phyloP scores from a whole-genome alignment of 2,329 filamentous ascomycete genomes.

The Mycosphaerella sp. region DNA sequence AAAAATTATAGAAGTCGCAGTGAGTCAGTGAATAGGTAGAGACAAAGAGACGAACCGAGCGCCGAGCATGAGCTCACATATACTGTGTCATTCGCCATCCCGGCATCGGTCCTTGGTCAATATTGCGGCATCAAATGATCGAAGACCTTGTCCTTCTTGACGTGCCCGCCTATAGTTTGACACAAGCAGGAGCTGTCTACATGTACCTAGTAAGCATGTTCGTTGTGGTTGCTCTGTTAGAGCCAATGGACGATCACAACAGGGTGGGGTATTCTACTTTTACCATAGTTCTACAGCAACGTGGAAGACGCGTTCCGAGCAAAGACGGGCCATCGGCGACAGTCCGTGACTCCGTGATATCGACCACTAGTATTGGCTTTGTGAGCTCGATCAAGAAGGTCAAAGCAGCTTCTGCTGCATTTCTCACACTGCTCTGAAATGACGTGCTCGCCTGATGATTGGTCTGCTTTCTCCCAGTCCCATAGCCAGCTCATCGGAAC shows the following conservation, averaged over 20 bases:
- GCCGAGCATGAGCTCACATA: conserved; percentile 13
- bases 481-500: background rate
- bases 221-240: conserved; percentile 1
- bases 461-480: background rate
- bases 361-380: background rate
- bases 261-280: background rate
- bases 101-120: conserved; percentile 17
- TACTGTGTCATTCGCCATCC: conserved; percentile 15
- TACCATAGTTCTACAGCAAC: conserved; percentile 1
- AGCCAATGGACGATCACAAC: background rate
- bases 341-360: background rate
- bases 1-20: background rate
- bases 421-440: conserved; percentile 6
- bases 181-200: background rate
- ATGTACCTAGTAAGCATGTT: background rate
- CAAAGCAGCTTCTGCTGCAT: conserved; percentile 1
- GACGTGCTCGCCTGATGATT: conserved; percentile 8
- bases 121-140: conserved; percentile 12
- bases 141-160: conserved; percentile 9
- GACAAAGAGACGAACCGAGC: background rate
- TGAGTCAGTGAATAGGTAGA: background rate
- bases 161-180: conserved; percentile 15
- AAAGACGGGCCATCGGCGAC: conserved; percentile 11
- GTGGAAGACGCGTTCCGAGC: conserved; percentile 12
- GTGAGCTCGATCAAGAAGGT: background rate